Conservation (phyloP, 306 rosid species). For the Delonix regia region DNA sequence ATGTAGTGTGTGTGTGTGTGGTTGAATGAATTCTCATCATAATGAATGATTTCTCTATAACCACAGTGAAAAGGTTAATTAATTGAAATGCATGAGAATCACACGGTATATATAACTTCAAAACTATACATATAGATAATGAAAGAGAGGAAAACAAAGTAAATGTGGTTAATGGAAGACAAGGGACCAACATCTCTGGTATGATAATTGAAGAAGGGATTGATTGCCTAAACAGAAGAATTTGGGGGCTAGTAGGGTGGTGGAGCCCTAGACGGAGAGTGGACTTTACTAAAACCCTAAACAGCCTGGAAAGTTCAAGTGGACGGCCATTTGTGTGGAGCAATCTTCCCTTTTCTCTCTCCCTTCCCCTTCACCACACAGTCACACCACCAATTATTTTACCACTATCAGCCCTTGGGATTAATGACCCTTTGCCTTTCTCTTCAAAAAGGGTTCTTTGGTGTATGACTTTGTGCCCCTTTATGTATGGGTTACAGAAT, state of each 20-base stretch:
- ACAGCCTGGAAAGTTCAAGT: conserved; percentile 22
- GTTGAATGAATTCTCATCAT: too few species aligned
- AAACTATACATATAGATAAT: too few species aligned
- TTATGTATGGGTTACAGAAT: neutral
- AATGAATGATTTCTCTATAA: too few species aligned
- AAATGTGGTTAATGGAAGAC: neutral
- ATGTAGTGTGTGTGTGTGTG: too few species aligned
- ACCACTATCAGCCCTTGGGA: neutral
- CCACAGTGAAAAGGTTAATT: too few species aligned
- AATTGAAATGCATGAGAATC: too few species aligned
- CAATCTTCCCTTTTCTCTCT: neutral
- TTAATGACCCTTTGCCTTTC: neutral
- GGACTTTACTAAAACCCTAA: neutral
- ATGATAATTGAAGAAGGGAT: neutral
- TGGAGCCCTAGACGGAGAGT: conserved; percentile 19
- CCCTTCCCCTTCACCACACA: conserved; percentile 2
- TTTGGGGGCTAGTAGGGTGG: neutral
- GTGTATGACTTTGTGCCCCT: neutral
- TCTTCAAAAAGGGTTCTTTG: neutral
- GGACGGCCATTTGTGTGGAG: conserved; percentile 20
- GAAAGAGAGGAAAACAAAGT: neutral
- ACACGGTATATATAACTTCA: too few species aligned
- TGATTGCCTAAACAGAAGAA: neutral
- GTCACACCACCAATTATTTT: neutral
- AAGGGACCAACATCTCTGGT: neutral